These are phyloP conservation scores for Verticillium zaregamsianum DNA, from an alignment of 2,329 filamentous ascomycete species.

Conservation along the genomic window DNA sequence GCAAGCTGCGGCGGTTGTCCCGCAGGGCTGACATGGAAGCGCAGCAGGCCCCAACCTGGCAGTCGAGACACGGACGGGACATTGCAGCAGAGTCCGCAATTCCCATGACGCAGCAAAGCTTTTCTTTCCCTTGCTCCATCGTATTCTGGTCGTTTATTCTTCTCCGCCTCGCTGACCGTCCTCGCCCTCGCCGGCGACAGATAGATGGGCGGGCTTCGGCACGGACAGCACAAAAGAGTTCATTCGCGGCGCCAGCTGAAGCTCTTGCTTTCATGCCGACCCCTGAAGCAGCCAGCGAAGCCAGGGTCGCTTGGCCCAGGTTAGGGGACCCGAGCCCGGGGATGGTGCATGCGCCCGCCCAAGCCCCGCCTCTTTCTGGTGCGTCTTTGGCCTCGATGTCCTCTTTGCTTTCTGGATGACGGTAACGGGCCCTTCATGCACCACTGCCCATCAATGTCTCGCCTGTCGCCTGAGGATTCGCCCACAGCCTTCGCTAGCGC, in stretches of 20 bases:
- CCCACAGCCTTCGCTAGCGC: constrained; percentile 6
- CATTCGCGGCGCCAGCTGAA: neutral
- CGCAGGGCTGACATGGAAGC: neutral
- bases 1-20: neutral
- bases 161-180: neutral
- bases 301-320: neutral
- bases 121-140: neutral
- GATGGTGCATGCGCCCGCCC: neutral
- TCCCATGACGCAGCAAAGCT: neutral
- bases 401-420: neutral
- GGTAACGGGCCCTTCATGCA: neutral
- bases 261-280: neutral
- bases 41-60: neutral
- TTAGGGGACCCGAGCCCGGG: neutral
- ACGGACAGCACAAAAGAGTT: neutral
- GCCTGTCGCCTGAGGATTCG: constrained; percentile 3
- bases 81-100: neutral
- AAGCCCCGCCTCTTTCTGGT: neutral
- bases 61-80: neutral
- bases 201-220: neutral
- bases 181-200: neutral
- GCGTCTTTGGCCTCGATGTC: neutral
- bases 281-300: neutral
- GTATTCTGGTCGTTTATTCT: neutral
- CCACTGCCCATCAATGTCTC: neutral